These are phyloP conservation scores for Naganishia randhawae DNA, from an alignment of 768 basidiomycete species.

Conservation along the genomic window DNA sequence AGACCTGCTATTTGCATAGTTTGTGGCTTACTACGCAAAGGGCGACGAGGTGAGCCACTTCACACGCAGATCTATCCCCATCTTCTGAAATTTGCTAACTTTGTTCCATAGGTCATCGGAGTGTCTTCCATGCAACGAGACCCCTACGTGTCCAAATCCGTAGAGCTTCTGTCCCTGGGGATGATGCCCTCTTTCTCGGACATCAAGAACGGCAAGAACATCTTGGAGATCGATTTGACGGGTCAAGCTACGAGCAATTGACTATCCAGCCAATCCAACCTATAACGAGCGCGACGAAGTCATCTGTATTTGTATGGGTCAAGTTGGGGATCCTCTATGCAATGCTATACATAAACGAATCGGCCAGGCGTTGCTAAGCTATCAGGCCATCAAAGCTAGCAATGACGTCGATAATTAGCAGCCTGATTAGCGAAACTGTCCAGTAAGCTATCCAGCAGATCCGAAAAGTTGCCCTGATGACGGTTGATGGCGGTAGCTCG, in stretches of 20 bases:
- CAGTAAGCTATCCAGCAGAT: too few relatives aligned
- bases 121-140: slow-evolving; percentile 66
- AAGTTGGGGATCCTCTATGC: too few relatives aligned
- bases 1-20: slow-evolving; percentile 53
- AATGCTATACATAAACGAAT: too few relatives aligned
- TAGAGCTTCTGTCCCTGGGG: slow-evolving; percentile 71
- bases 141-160: slow-evolving; percentile 71
- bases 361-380: too few relatives aligned
- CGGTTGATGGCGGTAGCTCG: too few relatives aligned
- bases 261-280: background rate
- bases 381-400: too few relatives aligned
- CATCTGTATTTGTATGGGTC: background rate
- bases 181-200: slow-evolving; percentile 76
- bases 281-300: background rate
- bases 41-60: slow-evolving; percentile 55
- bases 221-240: slow-evolving; percentile 38
- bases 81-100: background rate
- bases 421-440: too few relatives aligned
- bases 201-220: slow-evolving; percentile 65
- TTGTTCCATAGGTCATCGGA: slow-evolving; percentile 43
- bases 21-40: slow-evolving; percentile 74
- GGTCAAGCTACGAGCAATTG: slow-evolving; percentile 2
- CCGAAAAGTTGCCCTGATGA: too few relatives aligned
- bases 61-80: background rate
- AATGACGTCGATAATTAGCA: too few relatives aligned